Conservation (phyloP, 202 grass and related monocot genomes). For the Schoenoplectus triqueter region DNA sequence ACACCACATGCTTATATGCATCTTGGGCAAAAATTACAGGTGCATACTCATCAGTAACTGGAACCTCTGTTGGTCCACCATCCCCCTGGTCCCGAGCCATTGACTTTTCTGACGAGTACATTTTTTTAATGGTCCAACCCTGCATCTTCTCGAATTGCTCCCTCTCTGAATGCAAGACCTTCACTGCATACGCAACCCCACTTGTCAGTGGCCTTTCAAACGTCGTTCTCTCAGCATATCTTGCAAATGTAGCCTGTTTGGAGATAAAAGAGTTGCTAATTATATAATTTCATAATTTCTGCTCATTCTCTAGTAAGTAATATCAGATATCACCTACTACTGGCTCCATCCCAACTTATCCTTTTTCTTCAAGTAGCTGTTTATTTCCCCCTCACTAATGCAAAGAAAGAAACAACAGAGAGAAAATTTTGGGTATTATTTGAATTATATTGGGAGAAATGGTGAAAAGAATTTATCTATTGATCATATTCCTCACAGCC, state of each 20-base stretch:
- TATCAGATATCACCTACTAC: conserved; percentile 16
- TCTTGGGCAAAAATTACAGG: conserved; percentile 98
- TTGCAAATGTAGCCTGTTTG: conserved; percentile 79
- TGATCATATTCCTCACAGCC: background rate
- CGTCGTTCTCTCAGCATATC: conserved; percentile 93
- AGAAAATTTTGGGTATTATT: background rate
- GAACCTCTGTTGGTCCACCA: conserved; percentile 48
- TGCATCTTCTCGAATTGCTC: conserved; percentile 87
- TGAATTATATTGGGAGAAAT: background rate
- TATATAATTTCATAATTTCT: conserved; percentile 1
- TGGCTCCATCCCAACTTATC: too few species aligned
- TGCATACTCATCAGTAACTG: conserved; percentile 75
- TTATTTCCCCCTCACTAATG: background rate
- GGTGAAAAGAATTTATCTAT: background rate
- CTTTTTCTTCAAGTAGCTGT: too few species aligned
- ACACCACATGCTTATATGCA: conserved; percentile 88
- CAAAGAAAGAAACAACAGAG: background rate
- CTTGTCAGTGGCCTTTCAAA: conserved; percentile 97
- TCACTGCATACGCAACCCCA: conserved; percentile 94
- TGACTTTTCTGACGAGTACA: conserved; percentile 73
- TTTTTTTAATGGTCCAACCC: conserved; percentile 91
- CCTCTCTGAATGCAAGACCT: conserved; percentile 71
- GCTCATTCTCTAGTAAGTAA: background rate
- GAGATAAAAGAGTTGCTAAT: conserved; percentile 11
- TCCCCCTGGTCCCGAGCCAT: conserved; percentile 45